Evolutionary conservation across 1,284 basidiomycete genomes (phyloP).

Genomic region (Microbotryomycetes sp.): DNA sequence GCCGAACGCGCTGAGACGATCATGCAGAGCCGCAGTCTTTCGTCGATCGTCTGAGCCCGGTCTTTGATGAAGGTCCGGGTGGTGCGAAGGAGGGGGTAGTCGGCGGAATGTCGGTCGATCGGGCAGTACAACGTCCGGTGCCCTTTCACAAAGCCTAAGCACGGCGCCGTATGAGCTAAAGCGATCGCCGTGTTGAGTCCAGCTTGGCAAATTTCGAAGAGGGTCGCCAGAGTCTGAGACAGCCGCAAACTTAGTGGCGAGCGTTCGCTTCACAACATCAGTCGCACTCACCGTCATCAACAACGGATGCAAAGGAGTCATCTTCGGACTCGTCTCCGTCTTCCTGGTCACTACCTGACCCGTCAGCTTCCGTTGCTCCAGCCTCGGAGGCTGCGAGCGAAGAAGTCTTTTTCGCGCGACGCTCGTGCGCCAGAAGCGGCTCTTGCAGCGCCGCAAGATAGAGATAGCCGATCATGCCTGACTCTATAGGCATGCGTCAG

Average conservation of each 20-base stretch:
- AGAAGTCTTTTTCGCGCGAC: background rate
- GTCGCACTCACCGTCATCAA: background rate
- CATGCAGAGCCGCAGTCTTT: background rate
- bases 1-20: background rate
- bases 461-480: constrained; percentile 1
- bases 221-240: no score
- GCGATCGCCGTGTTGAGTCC: constrained; percentile 3
- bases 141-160: constrained; percentile 13
- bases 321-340: constrained; percentile 1
- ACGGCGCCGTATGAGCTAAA: constrained; percentile 21
- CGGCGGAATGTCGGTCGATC: constrained; percentile 16
- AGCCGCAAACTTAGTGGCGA: no score
- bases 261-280: background rate
- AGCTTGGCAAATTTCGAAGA: background rate
- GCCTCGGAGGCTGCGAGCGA: background rate
- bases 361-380: background rate
- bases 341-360: no score
- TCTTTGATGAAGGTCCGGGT: background rate
- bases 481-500: background rate
- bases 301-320: background rate
- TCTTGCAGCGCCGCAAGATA: constrained; percentile 7
- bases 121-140: constrained; percentile 8
- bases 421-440: background rate
- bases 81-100: background rate
- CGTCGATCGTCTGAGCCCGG: background rate